phyloP scores from a whole-genome alignment of 352 stramenopile genomes.

The Pythium myriotylum region DNA sequence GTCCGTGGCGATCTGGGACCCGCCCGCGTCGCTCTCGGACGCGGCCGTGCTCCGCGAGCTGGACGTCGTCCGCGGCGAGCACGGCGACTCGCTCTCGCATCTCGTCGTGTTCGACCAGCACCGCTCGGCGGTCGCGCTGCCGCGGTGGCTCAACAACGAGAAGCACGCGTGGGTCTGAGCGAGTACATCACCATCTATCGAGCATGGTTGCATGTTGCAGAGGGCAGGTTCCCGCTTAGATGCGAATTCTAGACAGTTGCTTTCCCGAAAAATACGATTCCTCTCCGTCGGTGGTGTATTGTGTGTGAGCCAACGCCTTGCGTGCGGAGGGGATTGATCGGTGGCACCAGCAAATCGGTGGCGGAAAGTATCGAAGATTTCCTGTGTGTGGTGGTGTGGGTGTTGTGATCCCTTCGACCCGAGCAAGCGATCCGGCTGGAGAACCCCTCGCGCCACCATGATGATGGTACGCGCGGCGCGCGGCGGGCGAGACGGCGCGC shows the following conservation, averaged over 20 bases:
- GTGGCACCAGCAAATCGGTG: conserved; percentile 16
- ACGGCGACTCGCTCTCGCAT: conserved; percentile 62
- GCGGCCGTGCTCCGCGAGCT: conserved; percentile 26
- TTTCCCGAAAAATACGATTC: background rate
- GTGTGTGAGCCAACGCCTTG: background rate
- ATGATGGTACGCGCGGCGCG: conserved; percentile 43
- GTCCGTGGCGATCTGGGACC: conserved; percentile 59
- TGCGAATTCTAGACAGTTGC: conserved; percentile 1
- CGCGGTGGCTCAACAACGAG: conserved; percentile 50
- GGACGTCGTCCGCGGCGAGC: conserved; percentile 38
- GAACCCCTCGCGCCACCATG: conserved; percentile 33
- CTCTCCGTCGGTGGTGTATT: background rate
- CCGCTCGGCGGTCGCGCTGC: conserved; percentile 16
- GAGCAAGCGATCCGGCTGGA: conserved; percentile 2
- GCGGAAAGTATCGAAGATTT: conserved; percentile 30
- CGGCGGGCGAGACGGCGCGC: background rate
- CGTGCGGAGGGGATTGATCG: background rate
- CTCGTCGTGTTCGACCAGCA: conserved; percentile 46
- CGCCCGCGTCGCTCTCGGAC: conserved; percentile 26
- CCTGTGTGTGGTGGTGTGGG: conserved; percentile 8
- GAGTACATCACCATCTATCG: too few relatives aligned
- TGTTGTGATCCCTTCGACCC: conserved; percentile 2
- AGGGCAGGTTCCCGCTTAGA: background rate
- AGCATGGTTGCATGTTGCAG: background rate
- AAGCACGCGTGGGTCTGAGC: conserved; percentile 68